These are phyloP conservation scores for Lasiodiplodia sp. DNA, from an alignment of 2,329 filamentous ascomycete genomes.

Conservation along the genomic window DNA sequence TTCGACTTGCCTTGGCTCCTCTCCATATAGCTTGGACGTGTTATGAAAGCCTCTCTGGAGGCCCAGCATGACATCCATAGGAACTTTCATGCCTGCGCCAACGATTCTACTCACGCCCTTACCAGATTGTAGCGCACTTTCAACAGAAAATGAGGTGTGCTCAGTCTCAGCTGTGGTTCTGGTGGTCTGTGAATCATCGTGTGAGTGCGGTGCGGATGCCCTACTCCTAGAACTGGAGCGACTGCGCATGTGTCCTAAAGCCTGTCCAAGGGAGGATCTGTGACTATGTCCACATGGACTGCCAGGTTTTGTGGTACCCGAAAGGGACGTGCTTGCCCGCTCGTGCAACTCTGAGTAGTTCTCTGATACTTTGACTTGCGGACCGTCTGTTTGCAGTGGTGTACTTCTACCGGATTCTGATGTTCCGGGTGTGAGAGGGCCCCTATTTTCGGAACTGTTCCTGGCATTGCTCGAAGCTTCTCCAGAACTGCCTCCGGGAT, in stretches of 20 bases:
- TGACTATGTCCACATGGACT: not conserved
- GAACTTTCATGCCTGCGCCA: conserved; percentile 76
- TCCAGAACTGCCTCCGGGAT: not conserved
- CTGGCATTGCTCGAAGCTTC: not conserved
- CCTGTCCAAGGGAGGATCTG: conserved; percentile 1
- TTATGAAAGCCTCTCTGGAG: conserved; percentile 89
- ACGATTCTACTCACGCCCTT: conserved; percentile 76
- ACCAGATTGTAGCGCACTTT: conserved; percentile 69
- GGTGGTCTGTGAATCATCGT: conserved; percentile 30
- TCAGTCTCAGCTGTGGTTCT: conserved; percentile 8
- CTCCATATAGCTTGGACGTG: conserved; percentile 82
- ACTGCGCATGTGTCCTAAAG: conserved; percentile 9
- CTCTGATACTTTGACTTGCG: conserved; percentile 4
- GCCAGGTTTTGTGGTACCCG: not conserved
- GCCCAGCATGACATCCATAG: conserved; percentile 84
- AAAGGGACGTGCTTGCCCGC: not conserved
- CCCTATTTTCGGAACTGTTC: conserved; percentile 3
- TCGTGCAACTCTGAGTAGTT: conserved; percentile 12
- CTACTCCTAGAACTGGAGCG: conserved; percentile 6
- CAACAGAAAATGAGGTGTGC: conserved; percentile 49
- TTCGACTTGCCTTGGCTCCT: conserved; percentile 78
- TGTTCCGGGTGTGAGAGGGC: conserved; percentile 13
- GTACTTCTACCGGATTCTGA: conserved; percentile 8
- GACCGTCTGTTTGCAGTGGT: not conserved
- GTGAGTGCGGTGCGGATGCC: not conserved